Conservation (phyloP, 2,329 filamentous ascomycete genomes). For the Fusarium oxysporum region DNA sequence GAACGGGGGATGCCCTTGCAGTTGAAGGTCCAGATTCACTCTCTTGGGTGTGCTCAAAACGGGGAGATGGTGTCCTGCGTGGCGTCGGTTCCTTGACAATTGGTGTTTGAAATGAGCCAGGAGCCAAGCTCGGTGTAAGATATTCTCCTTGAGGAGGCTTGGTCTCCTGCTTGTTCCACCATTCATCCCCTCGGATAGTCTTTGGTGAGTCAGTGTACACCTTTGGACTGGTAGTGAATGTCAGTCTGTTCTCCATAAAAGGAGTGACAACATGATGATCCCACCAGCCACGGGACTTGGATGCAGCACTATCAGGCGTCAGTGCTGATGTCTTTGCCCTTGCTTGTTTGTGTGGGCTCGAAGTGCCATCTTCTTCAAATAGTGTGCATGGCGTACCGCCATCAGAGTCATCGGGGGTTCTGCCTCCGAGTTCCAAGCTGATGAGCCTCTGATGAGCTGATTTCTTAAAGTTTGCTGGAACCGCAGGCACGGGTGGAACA, state of each 20-base stretch:
- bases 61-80: constrained; percentile 49
- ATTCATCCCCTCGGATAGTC: constrained; percentile 49
- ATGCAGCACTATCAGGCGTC: constrained; percentile 63
- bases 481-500: constrained; percentile 70
- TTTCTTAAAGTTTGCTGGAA: constrained; percentile 61
- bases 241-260: constrained; percentile 63
- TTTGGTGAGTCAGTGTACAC: constrained; percentile 49
- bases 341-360: constrained; percentile 53
- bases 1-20: constrained; percentile 28
- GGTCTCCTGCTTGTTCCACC: constrained; percentile 50
- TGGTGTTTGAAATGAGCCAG: constrained; percentile 46
- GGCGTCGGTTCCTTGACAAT: constrained; percentile 54
- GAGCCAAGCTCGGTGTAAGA: constrained; percentile 28
- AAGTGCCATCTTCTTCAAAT: constrained; percentile 75
- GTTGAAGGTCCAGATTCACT: constrained; percentile 37
- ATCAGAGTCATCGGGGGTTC: constrained; percentile 60
- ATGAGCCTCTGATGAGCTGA: constrained; percentile 50
- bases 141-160: constrained; percentile 32
- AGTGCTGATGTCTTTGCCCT: constrained; percentile 53
- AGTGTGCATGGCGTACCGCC: constrained; percentile 71
- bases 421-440: constrained; percentile 49
- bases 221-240: constrained; percentile 55
- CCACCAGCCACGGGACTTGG: constrained; percentile 79
- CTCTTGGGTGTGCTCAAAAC: constrained; percentile 20
- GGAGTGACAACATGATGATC: constrained; percentile 80